Base-by-base conservation (phyloP, 768 basidiomycete genomes). In the Suillus spraguei region DNA sequence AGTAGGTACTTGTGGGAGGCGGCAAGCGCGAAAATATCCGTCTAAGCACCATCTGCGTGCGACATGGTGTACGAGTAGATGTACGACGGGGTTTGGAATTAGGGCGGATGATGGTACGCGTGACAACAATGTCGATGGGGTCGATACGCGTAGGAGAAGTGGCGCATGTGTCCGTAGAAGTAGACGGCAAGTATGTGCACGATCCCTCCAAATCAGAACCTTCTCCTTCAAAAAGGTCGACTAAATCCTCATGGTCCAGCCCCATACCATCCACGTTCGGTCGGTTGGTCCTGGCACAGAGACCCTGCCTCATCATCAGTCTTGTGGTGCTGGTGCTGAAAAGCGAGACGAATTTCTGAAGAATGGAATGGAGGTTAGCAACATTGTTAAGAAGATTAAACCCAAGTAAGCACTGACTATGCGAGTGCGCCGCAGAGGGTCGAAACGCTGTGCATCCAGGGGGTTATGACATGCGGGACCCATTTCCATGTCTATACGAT, bases 21-120 rank as follows among this genome's bases (percentile, higher is more conserved):
- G 60, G 39, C 64, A 61, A 28, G 6, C 35, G 7, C 14, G 52
- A 47, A 5, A 58, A 58, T 9, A 58, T 20, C 10, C 56, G 17
- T 41, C 10, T 16, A 28, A 58, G 11, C 5, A 32, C 10, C 52
- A 53, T 33, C 20, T 11, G 32, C 11, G 9, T n/a, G 32, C 32
- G 52, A 33, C 32, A 33, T 33, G 17, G 49, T 14, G 7, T 28
- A 50, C 16, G 24, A 28, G 47, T 24, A 24, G 24, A 16, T 17
- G 2, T 3, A 28, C 28, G 49, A 50, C 10, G 8, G 16, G 24
- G 28, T 28, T 28, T 50, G 2, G 74, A 63, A 8, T 64, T 35
- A 4, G 78, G 78, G 20, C 72, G 76, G 63, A 81, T 72, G 69
- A 76, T 73, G 53, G 76, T 79, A 60, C 77, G 78, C 35, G 76